Evolutionary conservation across 768 basidiomycete genomes (phyloP).

Genomic region (Naematelia aurantialba): DNA sequence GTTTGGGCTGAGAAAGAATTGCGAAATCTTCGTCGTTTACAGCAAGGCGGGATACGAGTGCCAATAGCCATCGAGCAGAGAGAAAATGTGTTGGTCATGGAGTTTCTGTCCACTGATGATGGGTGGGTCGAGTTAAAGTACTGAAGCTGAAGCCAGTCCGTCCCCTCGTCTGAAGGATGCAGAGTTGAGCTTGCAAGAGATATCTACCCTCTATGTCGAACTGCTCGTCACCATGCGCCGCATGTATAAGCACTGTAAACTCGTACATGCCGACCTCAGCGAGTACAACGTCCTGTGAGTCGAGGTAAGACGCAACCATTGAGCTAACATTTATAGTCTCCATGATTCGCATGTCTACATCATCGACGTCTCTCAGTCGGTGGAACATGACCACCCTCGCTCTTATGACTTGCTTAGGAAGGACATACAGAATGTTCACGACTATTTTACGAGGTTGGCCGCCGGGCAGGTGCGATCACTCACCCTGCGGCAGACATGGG

Average conservation of each 20-base stretch:
- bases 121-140: conserved; percentile 58
- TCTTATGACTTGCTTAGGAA: conserved; percentile 93
- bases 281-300: conserved; percentile 93
- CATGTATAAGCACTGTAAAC: conserved; percentile 84
- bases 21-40: conserved; percentile 84
- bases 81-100: conserved; percentile 96
- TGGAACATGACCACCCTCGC: conserved; percentile 94
- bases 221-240: conserved; percentile 72
- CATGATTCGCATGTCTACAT: conserved; percentile 69
- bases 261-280: conserved; percentile 95
- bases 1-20: conserved; percentile 99
- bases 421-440: conserved; percentile 88
- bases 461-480: conserved; percentile 64
- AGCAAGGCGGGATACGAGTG: conserved; percentile 74
- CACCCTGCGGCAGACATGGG: conserved; percentile 77
- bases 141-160: conserved; percentile 60
- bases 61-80: conserved; percentile 89
- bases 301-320: neutral
- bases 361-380: conserved; percentile 97
- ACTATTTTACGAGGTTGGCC: conserved; percentile 71
- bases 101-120: conserved; percentile 77
- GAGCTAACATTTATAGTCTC: conserved; percentile 37
- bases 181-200: conserved; percentile 53
- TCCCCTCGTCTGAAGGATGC: conserved; percentile 94
- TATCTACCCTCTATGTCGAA: conserved; percentile 64